A percentile compares a stretch with the other conserved stretches of the same genome.
These are phyloP conservation scores for Russula compacta DNA, from an alignment of 768 basidiomycete genomes.

Conservation along the genomic window DNA sequence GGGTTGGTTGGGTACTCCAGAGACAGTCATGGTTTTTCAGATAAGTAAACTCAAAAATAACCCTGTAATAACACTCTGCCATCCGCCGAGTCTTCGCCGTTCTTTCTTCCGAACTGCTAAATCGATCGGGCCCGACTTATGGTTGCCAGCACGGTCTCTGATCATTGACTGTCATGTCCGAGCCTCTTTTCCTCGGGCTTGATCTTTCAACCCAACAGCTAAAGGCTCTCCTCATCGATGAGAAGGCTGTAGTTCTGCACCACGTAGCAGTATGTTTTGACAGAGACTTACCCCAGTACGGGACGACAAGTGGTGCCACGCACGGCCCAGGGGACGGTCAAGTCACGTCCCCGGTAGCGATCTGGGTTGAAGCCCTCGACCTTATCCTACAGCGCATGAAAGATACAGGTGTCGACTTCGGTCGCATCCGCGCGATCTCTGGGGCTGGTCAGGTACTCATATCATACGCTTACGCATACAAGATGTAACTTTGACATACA, in stretches of 20 bases:
- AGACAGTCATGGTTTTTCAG: background rate
- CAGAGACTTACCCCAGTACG: conserved; percentile 62
- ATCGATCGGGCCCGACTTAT: too few species aligned
- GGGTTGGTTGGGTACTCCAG: conserved; percentile 5
- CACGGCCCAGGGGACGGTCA: conserved; percentile 57
- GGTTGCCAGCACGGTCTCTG: background rate
- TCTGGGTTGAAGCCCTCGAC: conserved; percentile 86
- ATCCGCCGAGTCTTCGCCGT: too few species aligned
- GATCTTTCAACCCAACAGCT: conserved; percentile 83
- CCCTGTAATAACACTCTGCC: too few species aligned
- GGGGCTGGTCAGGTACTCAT: conserved; percentile 66
- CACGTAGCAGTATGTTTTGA: conserved; percentile 75
- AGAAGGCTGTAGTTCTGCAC: conserved; percentile 48
- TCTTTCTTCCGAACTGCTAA: too few species aligned
- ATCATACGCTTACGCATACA: background rate
- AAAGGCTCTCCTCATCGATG: conserved; percentile 61
- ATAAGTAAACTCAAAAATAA: too few species aligned
- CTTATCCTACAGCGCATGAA: conserved; percentile 57
- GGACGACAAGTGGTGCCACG: conserved; percentile 57
- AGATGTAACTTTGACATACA: conserved; percentile 22
- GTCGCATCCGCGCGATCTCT: conserved; percentile 52
- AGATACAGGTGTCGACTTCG: conserved; percentile 48
- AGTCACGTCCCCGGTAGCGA: conserved; percentile 69
- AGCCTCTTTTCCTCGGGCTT: conserved; percentile 60
- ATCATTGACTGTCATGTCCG: conserved; percentile 6